These are phyloP conservation scores for Scheffersomyces amazonensis DNA, from an alignment of 805 yeast genomes.

Conservation along the genomic window DNA sequence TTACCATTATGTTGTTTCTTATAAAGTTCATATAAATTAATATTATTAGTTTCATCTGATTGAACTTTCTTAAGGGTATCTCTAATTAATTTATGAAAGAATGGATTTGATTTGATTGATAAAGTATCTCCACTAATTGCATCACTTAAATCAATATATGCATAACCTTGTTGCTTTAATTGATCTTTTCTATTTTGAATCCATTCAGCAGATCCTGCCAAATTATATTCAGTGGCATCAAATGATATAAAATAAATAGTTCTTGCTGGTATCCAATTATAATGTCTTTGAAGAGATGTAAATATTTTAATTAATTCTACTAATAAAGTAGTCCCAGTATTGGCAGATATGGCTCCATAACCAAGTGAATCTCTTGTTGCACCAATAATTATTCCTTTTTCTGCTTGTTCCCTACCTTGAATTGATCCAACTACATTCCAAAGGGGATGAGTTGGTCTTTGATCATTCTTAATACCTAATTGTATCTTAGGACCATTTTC, in stretches of 20 bases:
- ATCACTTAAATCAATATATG: slow-evolving; percentile 74
- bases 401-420: slow-evolving; percentile 76
- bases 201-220: slow-evolving; percentile 84
- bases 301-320: slow-evolving; percentile 70
- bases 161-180: slow-evolving; percentile 57
- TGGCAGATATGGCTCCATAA: slow-evolving; percentile 68
- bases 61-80: slow-evolving; percentile 34
- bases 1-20: slow-evolving; percentile 20
- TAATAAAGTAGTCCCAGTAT: slow-evolving; percentile 71
- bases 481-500: slow-evolving; percentile 14
- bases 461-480: slow-evolving; percentile 33
- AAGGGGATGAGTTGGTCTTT: slow-evolving; percentile 56
- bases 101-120: slow-evolving; percentile 62
- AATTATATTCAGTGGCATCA: slow-evolving; percentile 77
- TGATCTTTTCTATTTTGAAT: slow-evolving; percentile 53
- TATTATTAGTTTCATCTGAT: slow-evolving; percentile 7
- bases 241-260: slow-evolving; percentile 79
- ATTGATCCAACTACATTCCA: slow-evolving; percentile 81
- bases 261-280: slow-evolving; percentile 81
- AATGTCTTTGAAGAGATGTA: slow-evolving; percentile 57
- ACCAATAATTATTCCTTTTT: slow-evolving; percentile 71
- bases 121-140: slow-evolving; percentile 54
- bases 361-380: slow-evolving; percentile 79
- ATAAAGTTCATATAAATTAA: slow-evolving; percentile 23
- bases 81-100: slow-evolving; percentile 48